Conservation (phyloP, 2,329 filamentous ascomycete genomes). For the Aspergillus quadricinctus region DNA sequence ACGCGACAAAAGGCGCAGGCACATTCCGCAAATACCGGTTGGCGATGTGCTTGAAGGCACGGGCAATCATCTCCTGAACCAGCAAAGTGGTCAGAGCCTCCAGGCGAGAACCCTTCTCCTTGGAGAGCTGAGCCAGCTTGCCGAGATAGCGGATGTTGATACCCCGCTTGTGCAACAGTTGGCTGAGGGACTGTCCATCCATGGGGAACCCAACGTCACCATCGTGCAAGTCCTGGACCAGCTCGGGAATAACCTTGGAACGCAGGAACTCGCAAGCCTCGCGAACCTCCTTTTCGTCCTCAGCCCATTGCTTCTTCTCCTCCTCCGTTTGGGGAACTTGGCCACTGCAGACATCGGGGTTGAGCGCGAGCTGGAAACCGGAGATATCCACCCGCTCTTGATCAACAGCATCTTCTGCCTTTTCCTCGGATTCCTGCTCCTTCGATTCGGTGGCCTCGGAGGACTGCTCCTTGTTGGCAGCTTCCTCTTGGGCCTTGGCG, state of each 20-base stretch:
- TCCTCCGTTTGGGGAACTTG: constrained; percentile 85
- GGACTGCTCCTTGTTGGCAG: constrained; percentile 33
- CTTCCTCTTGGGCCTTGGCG: constrained; percentile 37
- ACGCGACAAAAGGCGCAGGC: constrained; percentile 72
- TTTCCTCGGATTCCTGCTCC: constrained; percentile 37
- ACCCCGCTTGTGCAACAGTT: constrained; percentile 89
- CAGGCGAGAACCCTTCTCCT: constrained; percentile 64
- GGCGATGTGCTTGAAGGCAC: constrained; percentile 90
- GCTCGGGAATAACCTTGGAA: constrained; percentile 72
- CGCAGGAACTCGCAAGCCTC: constrained; percentile 75
- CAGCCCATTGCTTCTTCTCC: constrained; percentile 76
- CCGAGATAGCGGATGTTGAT: constrained; percentile 98
- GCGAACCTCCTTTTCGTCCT: constrained; percentile 85
- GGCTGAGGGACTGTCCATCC: constrained; percentile 89
- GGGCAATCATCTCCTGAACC: constrained; percentile 88
- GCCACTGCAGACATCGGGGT: constrained; percentile 93
- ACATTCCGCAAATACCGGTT: constrained; percentile 74
- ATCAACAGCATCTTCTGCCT: constrained; percentile 37
- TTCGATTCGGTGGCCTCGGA: constrained; percentile 38
- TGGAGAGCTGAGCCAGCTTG: constrained; percentile 67
- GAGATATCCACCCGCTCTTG: constrained; percentile 78
- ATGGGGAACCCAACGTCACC: constrained; percentile 96
- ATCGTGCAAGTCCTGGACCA: constrained; percentile 81
- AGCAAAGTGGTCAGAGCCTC: constrained; percentile 72
- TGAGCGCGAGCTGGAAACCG: constrained; percentile 81